These are phyloP conservation scores for Mucuna pruriens DNA, from an alignment of 306 rosid genomes.

Conservation along the genomic window DNA sequence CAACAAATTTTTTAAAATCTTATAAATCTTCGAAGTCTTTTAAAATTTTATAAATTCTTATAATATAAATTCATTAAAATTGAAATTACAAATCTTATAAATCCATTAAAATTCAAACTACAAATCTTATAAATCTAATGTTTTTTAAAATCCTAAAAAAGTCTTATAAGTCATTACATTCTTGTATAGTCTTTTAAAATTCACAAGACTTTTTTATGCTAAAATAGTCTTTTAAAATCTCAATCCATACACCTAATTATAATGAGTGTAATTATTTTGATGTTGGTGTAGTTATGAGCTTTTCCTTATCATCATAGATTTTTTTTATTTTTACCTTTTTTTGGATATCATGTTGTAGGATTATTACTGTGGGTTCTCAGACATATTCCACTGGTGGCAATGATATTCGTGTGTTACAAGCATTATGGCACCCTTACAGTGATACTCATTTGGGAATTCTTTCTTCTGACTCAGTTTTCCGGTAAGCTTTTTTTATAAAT, in stretches of 20 bases:
- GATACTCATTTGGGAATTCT: slow-evolving; percentile 87
- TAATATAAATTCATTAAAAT: no score
- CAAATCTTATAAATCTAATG: no score
- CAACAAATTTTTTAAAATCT: no score
- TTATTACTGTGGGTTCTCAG: slow-evolving; percentile 68
- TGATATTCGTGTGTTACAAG: slow-evolving; percentile 68
- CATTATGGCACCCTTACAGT: slow-evolving; percentile 88
- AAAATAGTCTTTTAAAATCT: no score
- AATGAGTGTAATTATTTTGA: not conserved
- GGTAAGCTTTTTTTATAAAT: slow-evolving; percentile 62
- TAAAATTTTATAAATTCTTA: no score
- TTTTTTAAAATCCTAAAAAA: no score
- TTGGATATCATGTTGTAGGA: slow-evolving; percentile 56
- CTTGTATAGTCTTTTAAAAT: no score
- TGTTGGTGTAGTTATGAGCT: not conserved
- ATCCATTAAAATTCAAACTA: no score
- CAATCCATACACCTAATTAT: not conserved
- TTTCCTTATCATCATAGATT: not conserved
- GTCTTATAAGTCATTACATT: no score
- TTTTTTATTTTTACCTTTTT: not conserved
- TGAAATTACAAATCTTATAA: no score
- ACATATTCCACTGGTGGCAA: slow-evolving; percentile 54
- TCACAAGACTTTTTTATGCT: no score
- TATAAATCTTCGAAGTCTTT: no score
- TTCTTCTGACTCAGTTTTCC: slow-evolving; percentile 92